Conservation (phyloP, 2,329 filamentous ascomycete species). For the Alternaria conjuncta region DNA sequence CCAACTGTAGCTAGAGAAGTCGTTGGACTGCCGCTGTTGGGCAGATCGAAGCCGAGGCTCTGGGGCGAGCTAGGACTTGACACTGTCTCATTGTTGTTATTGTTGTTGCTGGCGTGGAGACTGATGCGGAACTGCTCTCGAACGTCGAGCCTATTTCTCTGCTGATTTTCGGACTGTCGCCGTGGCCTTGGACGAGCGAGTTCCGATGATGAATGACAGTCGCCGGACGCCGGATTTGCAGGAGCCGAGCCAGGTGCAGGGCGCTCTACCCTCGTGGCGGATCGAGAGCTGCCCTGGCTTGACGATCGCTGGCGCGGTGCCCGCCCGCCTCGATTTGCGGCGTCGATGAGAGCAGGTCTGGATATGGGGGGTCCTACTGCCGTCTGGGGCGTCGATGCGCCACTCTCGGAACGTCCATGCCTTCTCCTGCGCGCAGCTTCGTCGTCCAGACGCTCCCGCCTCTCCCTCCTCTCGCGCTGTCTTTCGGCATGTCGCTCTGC, state of each 20-base stretch:
- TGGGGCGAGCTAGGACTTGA: constrained; percentile 41
- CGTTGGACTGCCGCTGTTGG: constrained; percentile 34
- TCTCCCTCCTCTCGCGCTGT: constrained; percentile 51
- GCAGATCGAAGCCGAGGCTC: constrained; percentile 33
- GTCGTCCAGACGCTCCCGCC: constrained; percentile 42
- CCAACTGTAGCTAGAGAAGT: constrained; percentile 34
- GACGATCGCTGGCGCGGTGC: constrained; percentile 53
- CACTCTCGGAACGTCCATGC: constrained; percentile 46
- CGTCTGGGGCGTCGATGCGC: constrained; percentile 41
- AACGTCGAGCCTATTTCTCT: constrained; percentile 51
- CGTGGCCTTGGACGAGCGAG: constrained; percentile 34
- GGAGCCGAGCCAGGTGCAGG: constrained; percentile 30
- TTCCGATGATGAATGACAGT: constrained; percentile 39
- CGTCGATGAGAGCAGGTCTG: constrained; percentile 54
- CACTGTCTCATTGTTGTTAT: constrained; percentile 17
- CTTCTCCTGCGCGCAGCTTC: constrained; percentile 38
- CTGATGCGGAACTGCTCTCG: constrained; percentile 42
- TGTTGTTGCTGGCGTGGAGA: constrained; percentile 20
- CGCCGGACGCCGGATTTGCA: constrained; percentile 57
- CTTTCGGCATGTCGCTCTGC: constrained; percentile 66
- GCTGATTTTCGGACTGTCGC: constrained; percentile 52
- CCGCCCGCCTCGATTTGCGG: constrained; percentile 43
- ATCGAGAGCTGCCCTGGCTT: constrained; percentile 54
- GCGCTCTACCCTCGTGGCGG: constrained; percentile 41
- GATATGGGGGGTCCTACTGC: constrained; percentile 53